phyloP scores from a whole-genome alignment of 108 stramenopile genomes.

The Chaetoceros tenuissimus region DNA sequence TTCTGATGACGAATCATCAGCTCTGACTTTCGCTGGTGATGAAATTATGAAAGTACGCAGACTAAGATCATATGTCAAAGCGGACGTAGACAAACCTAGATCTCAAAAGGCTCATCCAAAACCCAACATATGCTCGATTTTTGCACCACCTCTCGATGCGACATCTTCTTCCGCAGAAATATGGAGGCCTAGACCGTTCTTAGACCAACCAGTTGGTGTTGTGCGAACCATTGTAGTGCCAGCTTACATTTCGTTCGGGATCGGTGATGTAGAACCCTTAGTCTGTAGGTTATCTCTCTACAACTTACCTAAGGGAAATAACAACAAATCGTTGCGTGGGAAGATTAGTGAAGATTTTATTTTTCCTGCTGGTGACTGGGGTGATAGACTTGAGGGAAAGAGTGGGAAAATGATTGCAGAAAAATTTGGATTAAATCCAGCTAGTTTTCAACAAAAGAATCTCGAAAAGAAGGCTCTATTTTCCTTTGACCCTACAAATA shows the following conservation, averaged over 20 bases:
- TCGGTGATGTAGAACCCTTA: conserved; percentile 52
- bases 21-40: conserved; percentile 49
- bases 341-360: conserved; percentile 80
- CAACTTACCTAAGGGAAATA: conserved; percentile 12
- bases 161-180: conserved; percentile 38
- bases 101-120: background rate
- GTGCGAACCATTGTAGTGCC: conserved; percentile 48
- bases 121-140: conserved; percentile 32
- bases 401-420: background rate
- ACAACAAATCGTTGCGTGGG: conserved; percentile 12
- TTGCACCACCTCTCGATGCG: conserved; percentile 76
- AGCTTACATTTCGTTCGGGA: conserved; percentile 32
- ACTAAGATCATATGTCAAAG: background rate
- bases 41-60: conserved; percentile 46
- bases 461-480: conserved; percentile 64
- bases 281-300: conserved; percentile 69
- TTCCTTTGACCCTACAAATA: conserved; percentile 52
- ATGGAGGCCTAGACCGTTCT: conserved; percentile 71
- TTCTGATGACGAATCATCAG: conserved; percentile 11
- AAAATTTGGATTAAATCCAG: background rate
- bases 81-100: background rate
- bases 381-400: conserved; percentile 20
- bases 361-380: conserved; percentile 79
- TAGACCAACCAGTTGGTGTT: conserved; percentile 63
- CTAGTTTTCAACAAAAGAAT: background rate